Base-by-base conservation (phyloP, 805 yeast species). In the Saturnispora sanitii region DNA sequence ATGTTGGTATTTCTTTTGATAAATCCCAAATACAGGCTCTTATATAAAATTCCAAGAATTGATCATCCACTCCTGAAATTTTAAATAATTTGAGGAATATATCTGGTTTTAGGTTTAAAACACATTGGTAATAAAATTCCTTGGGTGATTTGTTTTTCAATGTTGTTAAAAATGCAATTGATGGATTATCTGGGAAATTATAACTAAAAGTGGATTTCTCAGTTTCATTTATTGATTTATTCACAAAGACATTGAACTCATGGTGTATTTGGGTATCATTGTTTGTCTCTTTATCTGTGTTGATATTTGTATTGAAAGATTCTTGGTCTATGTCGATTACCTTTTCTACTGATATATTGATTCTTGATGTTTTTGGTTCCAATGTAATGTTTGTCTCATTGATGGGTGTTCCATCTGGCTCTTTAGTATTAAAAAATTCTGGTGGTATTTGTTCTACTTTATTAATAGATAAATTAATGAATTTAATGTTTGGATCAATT, bases 41-140 rank as follows among this genome's bases (percentile, higher is more conserved):
- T 7, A 76, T 37, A 41, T 62, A 68, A 44, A 73, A 68, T n/a
- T 60, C 60, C 6, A 77, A 53, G 43, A 71, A 65, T 11, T 66
- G 70, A 0, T 68, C 49, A 29, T 77, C 82, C 1, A 77, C 53
- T 1, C 78, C 79, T 8, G 69, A 63, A 3, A 50, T 40, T 6
- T 52, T 48, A 41, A 71, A 76, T 2, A 69, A 44, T 9, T 50
- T 49, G 1, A 45, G 15, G 30, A 64, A 61, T 1, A 53, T 51
- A 0, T 43, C 34, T 0, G 59, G 35, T 2, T 57, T 45, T 1
- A 71, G 28, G 2, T 43, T 38, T 4, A 72, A 43, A 2, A 71
- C 58, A 43, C 65, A 69, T 11, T 47, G 35, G 41, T 66, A 70
- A 3, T 70, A 67, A 3, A 27, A 13, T 3, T 3, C 9, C 6